phyloP scores from a whole-genome alignment of 805 yeast genomes.

The Kregervanrija pseudodelftensis region DNA sequence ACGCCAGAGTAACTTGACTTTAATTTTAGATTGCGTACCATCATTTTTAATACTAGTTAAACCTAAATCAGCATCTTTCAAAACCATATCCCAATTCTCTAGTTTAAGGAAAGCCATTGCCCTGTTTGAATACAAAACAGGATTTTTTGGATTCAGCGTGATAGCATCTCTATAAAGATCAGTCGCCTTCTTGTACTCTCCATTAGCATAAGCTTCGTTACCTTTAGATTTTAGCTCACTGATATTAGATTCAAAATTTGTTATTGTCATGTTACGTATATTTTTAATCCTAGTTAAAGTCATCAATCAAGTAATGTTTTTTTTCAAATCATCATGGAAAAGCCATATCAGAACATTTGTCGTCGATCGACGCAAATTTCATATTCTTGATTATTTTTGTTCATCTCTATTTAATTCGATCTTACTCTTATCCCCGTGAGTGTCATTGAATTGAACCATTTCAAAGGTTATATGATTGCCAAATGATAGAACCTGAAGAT shows the following conservation, averaged over 20 bases:
- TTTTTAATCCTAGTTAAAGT: too few species aligned
- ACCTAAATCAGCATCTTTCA: slow-evolving; percentile 45
- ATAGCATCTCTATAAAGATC: slow-evolving; percentile 47
- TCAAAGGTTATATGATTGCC: too few species aligned
- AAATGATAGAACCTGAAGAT: slow-evolving; percentile 34
- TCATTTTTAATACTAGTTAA: slow-evolving; percentile 16
- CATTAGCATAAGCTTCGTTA: neutral
- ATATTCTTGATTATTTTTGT: too few species aligned
- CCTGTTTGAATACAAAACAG: slow-evolving; percentile 58
- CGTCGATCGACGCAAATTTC: too few species aligned
- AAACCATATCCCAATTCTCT: slow-evolving; percentile 40
- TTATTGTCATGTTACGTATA: too few species aligned
- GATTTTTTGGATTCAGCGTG: slow-evolving; percentile 37
- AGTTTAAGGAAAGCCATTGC: slow-evolving; percentile 59
- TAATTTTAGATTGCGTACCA: slow-evolving; percentile 20
- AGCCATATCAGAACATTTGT: too few species aligned
- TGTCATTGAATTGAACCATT: neutral
- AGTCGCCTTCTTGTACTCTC: slow-evolving; percentile 1
- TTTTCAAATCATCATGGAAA: too few species aligned
- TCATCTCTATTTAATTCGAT: too few species aligned
- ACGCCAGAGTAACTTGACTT: slow-evolving; percentile 46
- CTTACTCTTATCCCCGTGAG: neutral
- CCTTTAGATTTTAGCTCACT: slow-evolving; percentile 1
- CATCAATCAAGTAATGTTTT: too few species aligned
- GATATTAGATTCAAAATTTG: too few species aligned